Evolutionary conservation across 176 grass and related monocot genomes (phyloP).

Genomic region (Oryza brachyantha): DNA sequence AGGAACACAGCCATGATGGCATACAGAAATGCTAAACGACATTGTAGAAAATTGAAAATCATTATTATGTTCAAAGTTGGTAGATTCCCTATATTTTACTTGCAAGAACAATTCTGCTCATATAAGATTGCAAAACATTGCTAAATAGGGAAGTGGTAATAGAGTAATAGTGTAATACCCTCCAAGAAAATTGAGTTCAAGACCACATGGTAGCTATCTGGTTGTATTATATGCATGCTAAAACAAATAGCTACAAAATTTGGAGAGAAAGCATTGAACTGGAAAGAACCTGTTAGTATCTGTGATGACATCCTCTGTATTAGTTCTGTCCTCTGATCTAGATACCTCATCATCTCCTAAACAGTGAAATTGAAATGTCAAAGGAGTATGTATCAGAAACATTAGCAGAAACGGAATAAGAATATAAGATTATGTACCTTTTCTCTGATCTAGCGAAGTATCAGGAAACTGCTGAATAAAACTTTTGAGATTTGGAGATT

Average conservation of each 20-base stretch:
- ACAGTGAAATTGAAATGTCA: slow-evolving; percentile 6
- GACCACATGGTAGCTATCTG: background rate
- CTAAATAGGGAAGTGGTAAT: background rate
- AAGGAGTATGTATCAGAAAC: background rate
- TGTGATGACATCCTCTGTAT: slow-evolving; percentile 31
- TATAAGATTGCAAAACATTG: background rate
- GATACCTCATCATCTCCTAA: slow-evolving; percentile 30
- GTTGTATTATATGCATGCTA: background rate
- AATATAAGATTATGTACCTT: slow-evolving; percentile 16
- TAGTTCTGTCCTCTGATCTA: slow-evolving; percentile 5
- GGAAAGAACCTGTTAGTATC: slow-evolving; percentile 46
- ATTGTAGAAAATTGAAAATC: too few relatives aligned
- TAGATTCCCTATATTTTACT: background rate
- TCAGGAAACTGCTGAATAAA: slow-evolving; percentile 59
- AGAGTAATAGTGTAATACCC: too few relatives aligned
- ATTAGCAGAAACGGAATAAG: background rate
- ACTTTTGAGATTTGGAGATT: slow-evolving; percentile 63
- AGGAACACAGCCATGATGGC: background rate
- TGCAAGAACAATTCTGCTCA: background rate
- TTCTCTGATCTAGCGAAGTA: slow-evolving; percentile 31
- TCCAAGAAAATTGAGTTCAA: background rate
- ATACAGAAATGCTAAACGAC: background rate
- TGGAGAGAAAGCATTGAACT: background rate
- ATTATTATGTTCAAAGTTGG: too few relatives aligned
- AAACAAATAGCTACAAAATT: background rate